These are phyloP conservation scores for Aspergillus heteromorphus DNA, from an alignment of 495 filamentous ascomycete species.

Conservation along the genomic window DNA sequence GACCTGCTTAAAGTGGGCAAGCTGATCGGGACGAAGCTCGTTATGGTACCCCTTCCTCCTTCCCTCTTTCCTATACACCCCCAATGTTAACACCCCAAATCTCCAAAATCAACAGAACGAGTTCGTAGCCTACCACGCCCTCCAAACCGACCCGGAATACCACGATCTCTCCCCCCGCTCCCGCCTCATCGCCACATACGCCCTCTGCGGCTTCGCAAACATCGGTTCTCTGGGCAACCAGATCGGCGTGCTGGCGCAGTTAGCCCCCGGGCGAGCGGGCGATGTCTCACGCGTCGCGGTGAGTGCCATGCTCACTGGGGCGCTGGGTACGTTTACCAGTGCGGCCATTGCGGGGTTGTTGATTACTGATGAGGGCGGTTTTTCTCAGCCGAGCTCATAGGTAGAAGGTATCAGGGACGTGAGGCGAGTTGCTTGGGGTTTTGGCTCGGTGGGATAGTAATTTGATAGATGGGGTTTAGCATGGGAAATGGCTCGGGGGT, in stretches of 20 bases:
- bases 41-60: slow-evolving; percentile 46
- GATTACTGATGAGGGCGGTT: slow-evolving; percentile 51
- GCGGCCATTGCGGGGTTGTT: slow-evolving; percentile 76
- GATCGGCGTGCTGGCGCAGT: slow-evolving; percentile 77
- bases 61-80: neutral
- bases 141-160: slow-evolving; percentile 45
- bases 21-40: slow-evolving; percentile 78
- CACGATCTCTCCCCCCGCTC: slow-evolving; percentile 59
- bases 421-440: no score
- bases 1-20: slow-evolving; percentile 70
- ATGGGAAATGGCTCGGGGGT: no score
- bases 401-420: no score
- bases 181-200: slow-evolving; percentile 65
- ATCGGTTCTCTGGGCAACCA: slow-evolving; percentile 78
- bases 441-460: no score
- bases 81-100: slow-evolving; percentile 3
- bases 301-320: slow-evolving; percentile 71
- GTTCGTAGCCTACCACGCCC: slow-evolving; percentile 54
- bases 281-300: slow-evolving; percentile 73
- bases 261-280: slow-evolving; percentile 65
- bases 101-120: slow-evolving; percentile 46
- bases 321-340: slow-evolving; percentile 72
- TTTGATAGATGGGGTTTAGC: neutral
- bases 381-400: neutral
- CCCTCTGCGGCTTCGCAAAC: slow-evolving; percentile 74